Conservation (phyloP, 495 filamentous ascomycete genomes). For the Venustampulla echinocandica region DNA sequence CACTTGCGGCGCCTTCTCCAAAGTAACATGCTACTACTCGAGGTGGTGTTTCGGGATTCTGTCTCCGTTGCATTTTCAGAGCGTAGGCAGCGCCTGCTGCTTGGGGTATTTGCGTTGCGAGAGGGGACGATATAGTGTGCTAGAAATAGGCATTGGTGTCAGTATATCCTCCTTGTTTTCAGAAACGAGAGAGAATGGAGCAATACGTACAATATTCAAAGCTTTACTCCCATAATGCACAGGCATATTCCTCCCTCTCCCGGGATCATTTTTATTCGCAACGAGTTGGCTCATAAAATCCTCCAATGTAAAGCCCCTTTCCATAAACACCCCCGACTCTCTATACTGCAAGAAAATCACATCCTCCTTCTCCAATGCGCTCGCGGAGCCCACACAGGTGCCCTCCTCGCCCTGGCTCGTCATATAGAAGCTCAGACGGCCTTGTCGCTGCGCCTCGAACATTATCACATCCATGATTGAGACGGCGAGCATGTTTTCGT, state of each 20-base stretch:
- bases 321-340: constrained; percentile 81
- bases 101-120: constrained; percentile 95
- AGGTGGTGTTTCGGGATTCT: constrained; percentile 55
- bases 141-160: constrained; percentile 20
- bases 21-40: constrained; percentile 86
- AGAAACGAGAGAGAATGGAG: not conserved
- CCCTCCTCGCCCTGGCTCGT: constrained; percentile 95
- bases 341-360: constrained; percentile 93
- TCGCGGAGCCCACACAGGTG: constrained; percentile 78
- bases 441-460: constrained; percentile 77
- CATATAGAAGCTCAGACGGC: constrained; percentile 85
- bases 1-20: constrained; percentile 93
- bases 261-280: constrained; percentile 73
- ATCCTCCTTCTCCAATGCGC: constrained; percentile 71
- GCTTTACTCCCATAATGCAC: constrained; percentile 86
- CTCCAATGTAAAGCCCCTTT: constrained; percentile 77
- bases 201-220: constrained; percentile 65
- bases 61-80: constrained; percentile 72
- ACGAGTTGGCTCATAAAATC: constrained; percentile 97
- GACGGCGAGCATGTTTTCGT: constrained; percentile 56
- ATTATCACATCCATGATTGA: constrained; percentile 92
- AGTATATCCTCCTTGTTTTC: not conserved
- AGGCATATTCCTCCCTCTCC: constrained; percentile 91
- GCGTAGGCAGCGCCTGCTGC: constrained; percentile 91
- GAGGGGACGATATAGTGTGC: constrained; percentile 89